Percentiles rank a stretch among this genome's conserved stretches.
Conservation (phyloP, 1,284 basidiomycete species). For the Sanghuangporus weigelae region DNA sequence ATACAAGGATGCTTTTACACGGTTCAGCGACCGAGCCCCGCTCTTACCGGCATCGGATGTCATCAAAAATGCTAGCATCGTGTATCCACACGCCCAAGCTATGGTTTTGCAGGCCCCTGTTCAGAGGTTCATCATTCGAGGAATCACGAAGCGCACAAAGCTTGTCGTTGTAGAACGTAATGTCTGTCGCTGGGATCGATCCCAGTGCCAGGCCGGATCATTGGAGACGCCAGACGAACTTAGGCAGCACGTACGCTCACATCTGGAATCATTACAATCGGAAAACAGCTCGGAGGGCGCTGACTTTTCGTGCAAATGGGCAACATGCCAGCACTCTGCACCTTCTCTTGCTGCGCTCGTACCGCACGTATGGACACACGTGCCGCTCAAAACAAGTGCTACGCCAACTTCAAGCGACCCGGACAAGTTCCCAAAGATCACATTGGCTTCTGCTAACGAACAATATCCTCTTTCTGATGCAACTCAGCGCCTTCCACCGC, state of each 20-base stretch:
- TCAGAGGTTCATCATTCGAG: constrained; percentile 75
- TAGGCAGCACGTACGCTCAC: constrained; percentile 52
- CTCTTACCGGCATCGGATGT: constrained; percentile 79
- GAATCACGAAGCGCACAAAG: constrained; percentile 65
- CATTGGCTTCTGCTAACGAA: constrained; percentile 47
- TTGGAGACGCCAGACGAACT: constrained; percentile 51
- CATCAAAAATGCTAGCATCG: constrained; percentile 77
- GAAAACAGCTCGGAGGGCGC: constrained; percentile 19
- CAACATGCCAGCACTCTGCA: constrained; percentile 46
- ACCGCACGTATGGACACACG: constrained; percentile 67
- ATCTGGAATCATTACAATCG: constrained; percentile 49
- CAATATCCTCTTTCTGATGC: constrained; percentile 55
- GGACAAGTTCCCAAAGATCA: constrained; percentile 63
- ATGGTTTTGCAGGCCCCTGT: constrained; percentile 72
- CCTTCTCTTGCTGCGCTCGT: constrained; percentile 48
- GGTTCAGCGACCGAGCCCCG: constrained; percentile 46
- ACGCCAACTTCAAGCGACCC: constrained; percentile 40
- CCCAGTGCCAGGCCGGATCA: constrained; percentile 43
- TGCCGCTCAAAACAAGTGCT: constrained; percentile 49
- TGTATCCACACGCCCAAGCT: constrained; percentile 76
- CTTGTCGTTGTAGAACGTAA: constrained; percentile 48
- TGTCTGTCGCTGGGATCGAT: constrained; percentile 65
- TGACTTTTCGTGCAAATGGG: constrained; percentile 58
- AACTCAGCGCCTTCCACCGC: constrained; percentile 57
- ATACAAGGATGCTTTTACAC: constrained; percentile 70